phyloP scores from a whole-genome alignment of 768 basidiomycete genomes.

The Leccinum rimulosum region DNA sequence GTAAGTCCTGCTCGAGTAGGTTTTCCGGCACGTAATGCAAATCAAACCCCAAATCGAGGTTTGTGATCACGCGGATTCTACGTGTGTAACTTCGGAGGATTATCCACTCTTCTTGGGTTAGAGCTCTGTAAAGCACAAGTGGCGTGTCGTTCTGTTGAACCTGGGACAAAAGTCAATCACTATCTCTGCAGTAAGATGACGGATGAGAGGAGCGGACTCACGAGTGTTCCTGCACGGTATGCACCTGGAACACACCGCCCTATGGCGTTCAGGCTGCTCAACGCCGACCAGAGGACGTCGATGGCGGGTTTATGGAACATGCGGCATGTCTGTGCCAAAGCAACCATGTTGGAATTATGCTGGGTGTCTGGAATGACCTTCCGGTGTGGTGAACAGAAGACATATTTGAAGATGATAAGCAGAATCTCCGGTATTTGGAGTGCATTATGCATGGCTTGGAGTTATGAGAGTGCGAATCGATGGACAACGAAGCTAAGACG shows the following conservation, averaged over 20 bases:
- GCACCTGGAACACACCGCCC: not conserved
- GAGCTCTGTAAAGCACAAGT: not conserved
- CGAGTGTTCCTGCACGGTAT: not conserved
- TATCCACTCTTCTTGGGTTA: not conserved
- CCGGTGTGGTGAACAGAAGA: too few relatives aligned
- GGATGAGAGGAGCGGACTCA: not conserved
- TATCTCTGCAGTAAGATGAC: not conserved
- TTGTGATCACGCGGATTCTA: not conserved
- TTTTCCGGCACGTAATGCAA: not conserved
- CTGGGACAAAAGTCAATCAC: not conserved
- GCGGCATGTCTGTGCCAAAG: too few relatives aligned
- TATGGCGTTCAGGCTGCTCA: not conserved
- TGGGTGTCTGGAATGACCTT: too few relatives aligned
- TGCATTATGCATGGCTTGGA: too few relatives aligned
- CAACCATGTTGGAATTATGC: too few relatives aligned
- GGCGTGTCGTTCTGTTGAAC: not conserved
- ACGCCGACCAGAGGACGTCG: too few relatives aligned
- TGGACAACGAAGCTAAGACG: too few relatives aligned
- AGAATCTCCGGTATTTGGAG: too few relatives aligned
- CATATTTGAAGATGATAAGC: too few relatives aligned
- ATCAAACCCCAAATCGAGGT: not conserved
- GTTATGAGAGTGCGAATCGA: too few relatives aligned
- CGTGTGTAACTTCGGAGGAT: not conserved
- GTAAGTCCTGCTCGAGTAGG: not conserved
- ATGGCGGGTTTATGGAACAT: too few relatives aligned